Evolutionary conservation across 2,329 filamentous ascomycete species (phyloP), one percentile per base, ranked within the genome.

Genomic region (Aciculosporium take): DNA sequence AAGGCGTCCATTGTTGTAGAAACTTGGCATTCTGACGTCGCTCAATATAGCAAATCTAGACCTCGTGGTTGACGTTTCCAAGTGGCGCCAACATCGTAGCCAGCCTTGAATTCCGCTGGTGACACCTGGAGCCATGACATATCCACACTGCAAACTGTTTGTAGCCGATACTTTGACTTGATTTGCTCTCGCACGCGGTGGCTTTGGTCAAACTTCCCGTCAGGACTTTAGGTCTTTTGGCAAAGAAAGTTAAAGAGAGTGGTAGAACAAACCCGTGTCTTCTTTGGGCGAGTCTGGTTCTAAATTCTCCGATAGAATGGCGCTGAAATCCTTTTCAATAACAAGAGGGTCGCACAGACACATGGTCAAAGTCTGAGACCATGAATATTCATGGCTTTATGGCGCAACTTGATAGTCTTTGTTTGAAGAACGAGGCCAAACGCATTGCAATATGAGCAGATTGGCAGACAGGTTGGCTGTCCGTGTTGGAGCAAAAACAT

Each of bases 261-360:
- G 33, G 38, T 34, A 18, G 38, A 44, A 20, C 20, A 31, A 21
- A 7, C 21, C 29, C 28, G 20, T n/a, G n/a, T n/a, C n/a, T 31
- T 31, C 21, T n/a, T 7, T 37, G 25, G 9, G 38, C 27, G 21
- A 33, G 25, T 28, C 31, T n/a, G 13, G n/a, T 23, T 40, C 25
- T 21, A 30, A 40, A 40, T 40, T 40, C 34, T 41, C 44, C 44
- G 43, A 43, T 31, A 30, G 44, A 45, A 45, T 36, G 20, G 29
- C 41, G 27, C 44, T 45, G 38, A 37, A 45, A 45, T 37, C 27
- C 44, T 24, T 21, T 29, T 2, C 25, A 40, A 17, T 37, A 4
- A 17, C 13, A 33, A 27, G 24, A 29, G 15, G 37, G 40, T 31
- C 18, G 44, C 37, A 45, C 44, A 33, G 35, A 23, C 39, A 38